Evolutionary conservation across 495 filamentous ascomycete species (phyloP).

Genomic region (Extremus antarcticus): DNA sequence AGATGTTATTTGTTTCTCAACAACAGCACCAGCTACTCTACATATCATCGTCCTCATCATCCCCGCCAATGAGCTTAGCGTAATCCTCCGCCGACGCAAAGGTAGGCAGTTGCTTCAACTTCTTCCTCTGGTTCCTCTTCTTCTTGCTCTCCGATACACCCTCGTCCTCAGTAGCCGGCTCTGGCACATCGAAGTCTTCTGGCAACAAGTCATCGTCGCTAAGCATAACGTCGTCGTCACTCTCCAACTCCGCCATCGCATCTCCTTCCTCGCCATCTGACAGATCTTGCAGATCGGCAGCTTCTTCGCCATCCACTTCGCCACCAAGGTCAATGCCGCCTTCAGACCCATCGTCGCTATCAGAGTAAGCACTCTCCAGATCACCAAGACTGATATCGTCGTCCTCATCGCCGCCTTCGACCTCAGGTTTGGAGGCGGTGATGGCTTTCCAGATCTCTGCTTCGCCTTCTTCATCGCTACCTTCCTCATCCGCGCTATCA

Average conservation of each 20-base stretch:
- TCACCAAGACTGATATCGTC: slow-evolving; percentile 57
- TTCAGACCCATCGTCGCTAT: slow-evolving; percentile 32
- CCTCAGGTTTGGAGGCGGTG: slow-evolving; percentile 65
- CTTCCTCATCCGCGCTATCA: slow-evolving; percentile 33
- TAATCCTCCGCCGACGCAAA: slow-evolving; percentile 94
- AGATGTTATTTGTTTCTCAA: no score
- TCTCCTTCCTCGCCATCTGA: slow-evolving; percentile 11
- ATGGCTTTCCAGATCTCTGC: slow-evolving; percentile 39
- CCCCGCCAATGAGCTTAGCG: slow-evolving; percentile 67
- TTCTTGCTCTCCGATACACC: slow-evolving; percentile 29
- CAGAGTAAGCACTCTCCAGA: slow-evolving; percentile 45
- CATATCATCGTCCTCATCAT: slow-evolving; percentile 41
- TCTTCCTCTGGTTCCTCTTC: slow-evolving; percentile 51
- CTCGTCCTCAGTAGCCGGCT: slow-evolving; percentile 26
- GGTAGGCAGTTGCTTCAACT: slow-evolving; percentile 76
- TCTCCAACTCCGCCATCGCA: slow-evolving; percentile 23
- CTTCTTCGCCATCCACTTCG: slow-evolving; percentile 15
- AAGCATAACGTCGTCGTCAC: slow-evolving; percentile 35
- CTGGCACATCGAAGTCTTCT: slow-evolving; percentile 8
- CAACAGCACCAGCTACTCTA: neutral
- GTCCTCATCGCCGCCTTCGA: slow-evolving; percentile 57
- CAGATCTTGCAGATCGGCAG: neutral
- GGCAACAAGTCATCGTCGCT: slow-evolving; percentile 24
- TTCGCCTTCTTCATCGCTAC: slow-evolving; percentile 24
- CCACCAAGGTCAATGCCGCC: slow-evolving; percentile 14